Evolutionary conservation across 352 stramenopile genomes (phyloP), one percentile per base, ranked within the genome.

Genomic region (Globisporangium camurandrum): DNA sequence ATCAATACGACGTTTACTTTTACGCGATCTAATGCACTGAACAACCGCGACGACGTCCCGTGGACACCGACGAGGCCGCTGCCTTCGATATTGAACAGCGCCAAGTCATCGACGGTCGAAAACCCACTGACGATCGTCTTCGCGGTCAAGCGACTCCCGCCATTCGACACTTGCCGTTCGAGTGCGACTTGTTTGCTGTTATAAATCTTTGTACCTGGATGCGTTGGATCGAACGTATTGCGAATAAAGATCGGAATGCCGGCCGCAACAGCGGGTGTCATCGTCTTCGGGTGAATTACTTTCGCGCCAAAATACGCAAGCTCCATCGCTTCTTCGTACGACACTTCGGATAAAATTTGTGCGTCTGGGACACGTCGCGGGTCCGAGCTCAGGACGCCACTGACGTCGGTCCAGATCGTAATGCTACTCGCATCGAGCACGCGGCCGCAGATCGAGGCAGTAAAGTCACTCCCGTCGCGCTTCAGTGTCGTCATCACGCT

Each of bases 281-380:
- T 98, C 28, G 95, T 97, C 78, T 98, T 98, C 6, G 95, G 95
- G 62, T 98, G 95, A 17, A 98, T 85, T 30, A 98, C 95, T 66
- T 99, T 98, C 14, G 96, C 96, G 24, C 96, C 96, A 66, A 99
- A 98, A 64, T 98, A 98, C 9, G 95, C 95, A 26, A 99, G 75
- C 70, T 98, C 96, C 90, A 98, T 98, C 33, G 96, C 96, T 67
- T 99, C 95, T 61, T 98, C 93, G 70, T 98, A 99, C 27, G 83
- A 97, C 17, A 98, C 75, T 61, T 98, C 81, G 16, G 74, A 59
- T 12, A 98, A 65, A 37, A 95, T 90, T 51, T 84, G 80, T 5
- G 93, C 93, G 54, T 96, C 83, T 2, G 93, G 92, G 23, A 99
- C 96, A 49, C 93, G 75, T 48, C 95, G 71, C 27, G 96, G 96